Conservation (phyloP, 2,329 filamentous ascomycete genomes). For the Orbilia javanica region DNA sequence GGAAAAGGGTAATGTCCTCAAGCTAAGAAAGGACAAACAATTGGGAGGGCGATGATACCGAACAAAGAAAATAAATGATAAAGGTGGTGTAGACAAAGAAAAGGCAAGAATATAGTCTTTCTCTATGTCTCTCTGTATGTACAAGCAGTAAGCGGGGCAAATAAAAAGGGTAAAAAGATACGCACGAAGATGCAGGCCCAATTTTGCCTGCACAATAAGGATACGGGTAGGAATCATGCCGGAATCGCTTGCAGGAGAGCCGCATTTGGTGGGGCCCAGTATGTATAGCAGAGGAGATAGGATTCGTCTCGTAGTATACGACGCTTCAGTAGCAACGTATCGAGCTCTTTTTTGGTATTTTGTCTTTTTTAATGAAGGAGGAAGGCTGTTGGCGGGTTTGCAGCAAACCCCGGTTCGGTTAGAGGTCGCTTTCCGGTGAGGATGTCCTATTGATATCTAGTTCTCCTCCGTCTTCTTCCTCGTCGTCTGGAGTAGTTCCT, state of each 20-base stretch:
- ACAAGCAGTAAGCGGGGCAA: constrained; percentile 15
- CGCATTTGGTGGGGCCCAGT: neutral
- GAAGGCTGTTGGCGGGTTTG: neutral
- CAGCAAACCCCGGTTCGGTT: neutral
- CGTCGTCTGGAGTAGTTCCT: constrained; percentile 3
- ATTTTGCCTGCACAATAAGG: constrained; percentile 13
- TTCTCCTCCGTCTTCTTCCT: neutral
- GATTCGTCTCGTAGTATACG: too few species aligned
- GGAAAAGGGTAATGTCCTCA: neutral
- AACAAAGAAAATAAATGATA: constrained; percentile 1
- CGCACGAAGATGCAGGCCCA: constrained; percentile 29
- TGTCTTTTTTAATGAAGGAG: neutral
- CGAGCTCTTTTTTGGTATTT: too few species aligned
- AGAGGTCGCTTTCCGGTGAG: constrained; percentile 3
- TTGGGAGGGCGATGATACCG: neutral
- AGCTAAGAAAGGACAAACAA: neutral
- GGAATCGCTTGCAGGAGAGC: neutral
- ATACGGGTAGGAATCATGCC: neutral
- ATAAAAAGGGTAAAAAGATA: constrained; percentile 15
- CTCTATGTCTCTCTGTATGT: constrained; percentile 36
- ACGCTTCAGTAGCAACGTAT: too few species aligned
- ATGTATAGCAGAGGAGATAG: constrained; percentile 7
- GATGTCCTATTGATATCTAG: neutral
- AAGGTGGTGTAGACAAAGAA: constrained; percentile 16
- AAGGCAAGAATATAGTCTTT: constrained; percentile 20